These are phyloP conservation scores for Hemerocallis citrina DNA, from an alignment of 106 monocot genomes.

Conservation along the genomic window DNA sequence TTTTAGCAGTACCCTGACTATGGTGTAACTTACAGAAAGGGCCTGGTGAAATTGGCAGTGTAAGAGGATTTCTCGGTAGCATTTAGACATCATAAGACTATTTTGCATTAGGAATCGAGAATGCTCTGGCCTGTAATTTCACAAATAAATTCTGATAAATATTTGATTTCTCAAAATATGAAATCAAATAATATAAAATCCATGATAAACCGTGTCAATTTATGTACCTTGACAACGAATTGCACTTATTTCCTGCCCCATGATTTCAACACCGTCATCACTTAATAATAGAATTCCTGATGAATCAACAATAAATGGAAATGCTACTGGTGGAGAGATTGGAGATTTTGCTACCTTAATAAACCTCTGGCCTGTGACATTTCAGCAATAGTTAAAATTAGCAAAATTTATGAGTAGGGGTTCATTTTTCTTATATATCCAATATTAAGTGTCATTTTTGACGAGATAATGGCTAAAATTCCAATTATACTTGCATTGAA, in stretches of 20 bases:
- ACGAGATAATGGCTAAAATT: background rate
- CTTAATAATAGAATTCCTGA: slow-evolving; percentile 70
- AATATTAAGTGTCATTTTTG: background rate
- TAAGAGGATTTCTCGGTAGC: background rate
- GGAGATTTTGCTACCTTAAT: slow-evolving; percentile 95
- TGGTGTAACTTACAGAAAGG: background rate
- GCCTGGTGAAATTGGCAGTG: background rate
- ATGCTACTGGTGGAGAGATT: slow-evolving; percentile 63
- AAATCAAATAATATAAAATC: background rate
- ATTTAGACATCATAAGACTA: background rate
- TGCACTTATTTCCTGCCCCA: slow-evolving; percentile 47
- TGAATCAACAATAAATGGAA: slow-evolving; percentile 65
- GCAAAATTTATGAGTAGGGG: no score
- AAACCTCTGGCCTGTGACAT: slow-evolving; percentile 55
- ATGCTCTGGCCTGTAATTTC: slow-evolving; percentile 33
- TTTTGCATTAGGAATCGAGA: slow-evolving; percentile 15
- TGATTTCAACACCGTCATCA: slow-evolving; percentile 60
- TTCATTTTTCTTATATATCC: background rate
- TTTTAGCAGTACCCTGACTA: background rate
- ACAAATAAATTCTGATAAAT: background rate
- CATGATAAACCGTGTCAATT: background rate
- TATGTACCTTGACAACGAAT: slow-evolving; percentile 62
- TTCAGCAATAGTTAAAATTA: background rate
- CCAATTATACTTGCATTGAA: no score
- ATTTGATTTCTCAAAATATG: background rate